A percentile compares a stretch with the other conserved stretches of the same genome.
Conservation (phyloP, 805 yeast genomes). For the Hanseniaspora thailandica region DNA sequence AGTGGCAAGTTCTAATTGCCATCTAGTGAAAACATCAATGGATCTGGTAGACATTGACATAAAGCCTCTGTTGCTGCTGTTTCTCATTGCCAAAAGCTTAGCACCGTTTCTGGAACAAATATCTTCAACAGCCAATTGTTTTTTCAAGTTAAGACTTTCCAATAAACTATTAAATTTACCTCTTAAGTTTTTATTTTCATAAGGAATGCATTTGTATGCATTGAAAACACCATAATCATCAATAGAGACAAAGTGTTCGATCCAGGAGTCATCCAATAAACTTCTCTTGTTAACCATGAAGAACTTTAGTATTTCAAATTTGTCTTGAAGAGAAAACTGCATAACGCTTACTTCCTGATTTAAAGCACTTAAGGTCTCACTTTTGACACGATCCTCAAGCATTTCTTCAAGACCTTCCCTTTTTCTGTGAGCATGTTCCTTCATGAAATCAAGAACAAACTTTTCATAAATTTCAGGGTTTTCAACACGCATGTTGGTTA, state of each 20-base stretch:
- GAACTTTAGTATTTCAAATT: slow-evolving; percentile 4
- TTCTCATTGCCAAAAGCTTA: not conserved
- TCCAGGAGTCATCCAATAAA: slow-evolving; percentile 2
- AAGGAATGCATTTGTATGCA: slow-evolving; percentile 36
- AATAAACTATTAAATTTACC: slow-evolving; percentile 52
- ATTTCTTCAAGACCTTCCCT: no score
- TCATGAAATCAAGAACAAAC: not conserved
- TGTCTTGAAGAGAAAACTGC: no score
- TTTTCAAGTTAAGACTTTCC: slow-evolving; percentile 56
- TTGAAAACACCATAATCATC: slow-evolving; percentile 39
- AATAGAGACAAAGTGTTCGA: not conserved
- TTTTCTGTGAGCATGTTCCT: not conserved
- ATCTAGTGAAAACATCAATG: slow-evolving; percentile 56
- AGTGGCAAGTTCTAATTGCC: slow-evolving; percentile 71
- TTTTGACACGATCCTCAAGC: not conserved
- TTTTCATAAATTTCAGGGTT: no score
- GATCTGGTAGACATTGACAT: not conserved
- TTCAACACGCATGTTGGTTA: no score
- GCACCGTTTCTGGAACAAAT: slow-evolving; percentile 5
- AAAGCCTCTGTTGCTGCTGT: not conserved
- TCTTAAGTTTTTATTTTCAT: slow-evolving; percentile 40
- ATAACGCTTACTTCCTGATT: no score
- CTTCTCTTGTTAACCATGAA: not conserved
- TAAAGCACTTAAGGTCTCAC: not conserved
- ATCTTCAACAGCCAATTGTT: slow-evolving; percentile 64